These are phyloP conservation scores for Fusarium tanahbumbuense DNA, from an alignment of 2,329 filamentous ascomycete species.

Conservation along the genomic window DNA sequence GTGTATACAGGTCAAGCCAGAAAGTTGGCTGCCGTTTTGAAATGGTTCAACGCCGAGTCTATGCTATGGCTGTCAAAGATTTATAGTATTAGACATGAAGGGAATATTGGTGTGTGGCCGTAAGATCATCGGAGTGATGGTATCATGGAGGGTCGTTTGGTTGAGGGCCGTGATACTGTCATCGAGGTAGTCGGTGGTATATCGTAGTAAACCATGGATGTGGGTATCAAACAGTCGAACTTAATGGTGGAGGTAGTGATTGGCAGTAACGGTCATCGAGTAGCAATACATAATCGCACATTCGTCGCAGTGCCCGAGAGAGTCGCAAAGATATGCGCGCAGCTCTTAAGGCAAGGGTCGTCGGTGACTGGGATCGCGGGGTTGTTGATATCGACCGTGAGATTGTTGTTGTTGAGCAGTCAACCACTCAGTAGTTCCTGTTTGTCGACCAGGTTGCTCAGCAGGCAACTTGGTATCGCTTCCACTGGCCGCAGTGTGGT, in stretches of 20 bases:
- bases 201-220: slow-evolving; percentile 33
- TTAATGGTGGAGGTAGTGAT: neutral
- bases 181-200: slow-evolving; percentile 42
- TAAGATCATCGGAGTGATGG: slow-evolving; percentile 45
- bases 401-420: slow-evolving; percentile 60
- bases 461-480: slow-evolving; percentile 71
- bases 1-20: slow-evolving; percentile 45
- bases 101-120: slow-evolving; percentile 38
- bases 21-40: slow-evolving; percentile 34
- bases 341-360: slow-evolving; percentile 50
- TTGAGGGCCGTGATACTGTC: slow-evolving; percentile 40
- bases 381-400: slow-evolving; percentile 57
- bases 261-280: slow-evolving; percentile 7
- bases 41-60: slow-evolving; percentile 50
- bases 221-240: slow-evolving; percentile 21
- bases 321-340: slow-evolving; percentile 36
- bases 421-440: slow-evolving; percentile 63
- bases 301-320: slow-evolving; percentile 15
- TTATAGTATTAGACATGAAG: slow-evolving; percentile 47
- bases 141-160: slow-evolving; percentile 39
- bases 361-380: slow-evolving; percentile 59
- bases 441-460: slow-evolving; percentile 67
- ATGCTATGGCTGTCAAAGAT: slow-evolving; percentile 48
- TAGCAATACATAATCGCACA: slow-evolving; percentile 9
- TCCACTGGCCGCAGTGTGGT: slow-evolving; percentile 44